phyloP scores from a whole-genome alignment of 2,329 filamentous ascomycete genomes.

The Colletotrichum sp. region DNA sequence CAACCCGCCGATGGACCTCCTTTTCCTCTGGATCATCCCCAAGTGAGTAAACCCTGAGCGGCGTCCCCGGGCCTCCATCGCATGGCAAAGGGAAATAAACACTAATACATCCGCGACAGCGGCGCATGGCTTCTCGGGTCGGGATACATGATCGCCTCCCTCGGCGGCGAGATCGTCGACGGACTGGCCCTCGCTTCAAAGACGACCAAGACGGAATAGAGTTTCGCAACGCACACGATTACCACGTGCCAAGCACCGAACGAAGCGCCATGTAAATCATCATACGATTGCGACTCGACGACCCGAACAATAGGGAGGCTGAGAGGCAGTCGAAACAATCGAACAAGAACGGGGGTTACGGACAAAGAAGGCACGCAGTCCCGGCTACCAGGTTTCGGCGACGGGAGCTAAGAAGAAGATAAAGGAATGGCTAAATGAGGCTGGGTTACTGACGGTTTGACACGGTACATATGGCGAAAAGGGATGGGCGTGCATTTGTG shows the following conservation, averaged over 20 bases:
- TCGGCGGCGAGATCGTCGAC: conserved; percentile 55
- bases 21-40: conserved; percentile 63
- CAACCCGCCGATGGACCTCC: conserved; percentile 48
- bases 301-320: neutral
- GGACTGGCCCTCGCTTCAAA: conserved; percentile 45
- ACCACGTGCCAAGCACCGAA: neutral
- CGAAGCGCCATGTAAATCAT: neutral
- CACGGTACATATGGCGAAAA: neutral
- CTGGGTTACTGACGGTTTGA: neutral
- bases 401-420: neutral
- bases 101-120: conserved; percentile 34
- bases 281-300: neutral
- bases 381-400: neutral
- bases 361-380: neutral
- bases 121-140: conserved; percentile 61
- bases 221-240: neutral
- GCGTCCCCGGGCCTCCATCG: neutral
- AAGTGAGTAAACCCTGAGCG: conserved; percentile 50
- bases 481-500: neutral
- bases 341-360: neutral
- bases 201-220: conserved; percentile 45
- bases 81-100: neutral
- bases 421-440: neutral
- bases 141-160: conserved; percentile 53
- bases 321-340: neutral